phyloP scores from a whole-genome alignment of 202 grass and related monocot genomes.

The Setaria viridis region DNA sequence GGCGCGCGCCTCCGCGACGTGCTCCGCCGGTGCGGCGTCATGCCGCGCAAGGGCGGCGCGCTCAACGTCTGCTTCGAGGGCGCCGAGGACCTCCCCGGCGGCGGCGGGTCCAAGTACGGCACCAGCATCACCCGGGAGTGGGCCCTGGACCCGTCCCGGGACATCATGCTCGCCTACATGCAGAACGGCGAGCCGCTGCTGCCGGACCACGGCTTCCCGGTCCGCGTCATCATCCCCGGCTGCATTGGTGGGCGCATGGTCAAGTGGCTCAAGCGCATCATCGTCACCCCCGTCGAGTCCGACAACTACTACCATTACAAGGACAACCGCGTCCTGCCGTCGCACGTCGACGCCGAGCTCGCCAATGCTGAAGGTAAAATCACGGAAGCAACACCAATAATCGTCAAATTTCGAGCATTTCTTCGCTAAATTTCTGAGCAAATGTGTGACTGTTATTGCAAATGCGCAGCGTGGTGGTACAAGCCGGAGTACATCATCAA shows the following conservation, averaged over 20 bases:
- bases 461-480: conserved; percentile 85
- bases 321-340: conserved; percentile 86
- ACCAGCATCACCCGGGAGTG: conserved; percentile 76
- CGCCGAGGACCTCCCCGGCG: conserved; percentile 82
- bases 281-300: conserved; percentile 75
- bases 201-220: conserved; percentile 84
- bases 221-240: conserved; percentile 72
- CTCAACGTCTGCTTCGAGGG: conserved; percentile 86
- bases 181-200: conserved; percentile 81
- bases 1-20: conserved; percentile 74
- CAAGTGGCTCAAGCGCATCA: conserved; percentile 80
- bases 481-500: conserved; percentile 93
- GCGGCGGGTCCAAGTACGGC: conserved; percentile 77
- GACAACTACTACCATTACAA: conserved; percentile 82
- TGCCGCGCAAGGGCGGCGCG: conserved; percentile 47
- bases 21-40: conserved; percentile 71
- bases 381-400: background rate
- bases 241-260: conserved; percentile 94
- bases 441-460: background rate
- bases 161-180: conserved; percentile 89
- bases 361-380: conserved; percentile 74
- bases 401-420: background rate
- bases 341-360: conserved; percentile 78
- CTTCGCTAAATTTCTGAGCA: background rate
- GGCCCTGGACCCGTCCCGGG: conserved; percentile 66